Conservation (phyloP, 2,329 filamentous ascomycete species). For the Cryphonectria carpinicola region DNA sequence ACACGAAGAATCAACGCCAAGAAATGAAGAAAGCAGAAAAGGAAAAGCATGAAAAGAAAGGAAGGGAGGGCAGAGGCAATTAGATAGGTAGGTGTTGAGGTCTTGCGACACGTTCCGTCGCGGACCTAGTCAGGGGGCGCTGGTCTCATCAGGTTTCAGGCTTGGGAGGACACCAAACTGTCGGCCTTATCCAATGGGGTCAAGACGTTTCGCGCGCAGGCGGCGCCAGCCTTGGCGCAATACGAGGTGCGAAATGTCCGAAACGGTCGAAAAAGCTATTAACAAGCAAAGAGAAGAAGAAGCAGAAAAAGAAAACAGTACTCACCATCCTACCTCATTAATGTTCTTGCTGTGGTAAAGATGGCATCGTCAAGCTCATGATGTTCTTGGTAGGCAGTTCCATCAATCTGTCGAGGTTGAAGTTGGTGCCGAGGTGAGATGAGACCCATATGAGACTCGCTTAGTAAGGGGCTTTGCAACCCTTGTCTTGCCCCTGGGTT, state of each 20-base stretch:
- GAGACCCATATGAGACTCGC: constrained; percentile 7
- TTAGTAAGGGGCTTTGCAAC: constrained; percentile 1
- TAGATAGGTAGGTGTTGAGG: constrained; percentile 14
- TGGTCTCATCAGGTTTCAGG: constrained; percentile 26
- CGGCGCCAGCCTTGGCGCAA: constrained; percentile 1
- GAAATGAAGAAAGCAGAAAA: background rate
- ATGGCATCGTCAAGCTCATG: background rate
- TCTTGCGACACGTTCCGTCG: constrained; percentile 24
- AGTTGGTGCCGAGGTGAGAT: background rate
- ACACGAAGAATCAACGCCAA: constrained; percentile 5
- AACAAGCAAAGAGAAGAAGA: background rate
- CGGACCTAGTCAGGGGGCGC: constrained; percentile 22
- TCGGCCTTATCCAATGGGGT: constrained; percentile 27
- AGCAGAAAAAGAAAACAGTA: background rate
- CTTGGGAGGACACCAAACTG: constrained; percentile 20
- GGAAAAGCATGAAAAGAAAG: background rate
- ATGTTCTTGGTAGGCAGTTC: background rate
- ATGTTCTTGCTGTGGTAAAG: background rate
- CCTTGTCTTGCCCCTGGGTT: background rate
- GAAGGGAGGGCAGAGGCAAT: constrained; percentile 11
- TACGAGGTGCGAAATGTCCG: background rate
- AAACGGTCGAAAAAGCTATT: background rate
- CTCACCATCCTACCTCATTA: background rate
- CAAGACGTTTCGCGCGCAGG: background rate
- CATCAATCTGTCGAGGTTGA: background rate